Conservation (phyloP, 805 yeast genomes). For the Maudiozyma saulgeensis region DNA sequence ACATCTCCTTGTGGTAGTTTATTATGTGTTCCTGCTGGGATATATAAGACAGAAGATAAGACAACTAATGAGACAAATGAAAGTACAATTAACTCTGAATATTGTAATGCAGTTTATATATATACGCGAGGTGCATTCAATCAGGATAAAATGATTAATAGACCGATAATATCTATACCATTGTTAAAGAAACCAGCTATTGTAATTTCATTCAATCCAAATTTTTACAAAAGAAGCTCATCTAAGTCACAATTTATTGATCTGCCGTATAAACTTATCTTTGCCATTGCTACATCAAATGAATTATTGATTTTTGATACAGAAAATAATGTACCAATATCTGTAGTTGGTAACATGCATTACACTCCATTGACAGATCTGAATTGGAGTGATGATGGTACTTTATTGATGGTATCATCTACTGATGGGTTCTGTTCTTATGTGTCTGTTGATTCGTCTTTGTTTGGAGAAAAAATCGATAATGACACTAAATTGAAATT, state of each 20-base stretch:
- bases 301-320: slow-evolving; percentile 78
- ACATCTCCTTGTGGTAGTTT: slow-evolving; percentile 88
- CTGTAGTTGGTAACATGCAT: slow-evolving; percentile 69
- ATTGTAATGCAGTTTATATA: slow-evolving; percentile 65
- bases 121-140: slow-evolving; percentile 59
- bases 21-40: slow-evolving; percentile 70
- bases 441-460: slow-evolving; percentile 41
- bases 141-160: slow-evolving; percentile 31
- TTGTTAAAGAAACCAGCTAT: slow-evolving; percentile 77
- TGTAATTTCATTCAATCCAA: slow-evolving; percentile 71
- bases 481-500: slow-evolving; percentile 3
- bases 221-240: slow-evolving; percentile 33
- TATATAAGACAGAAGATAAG: slow-evolving; percentile 31
- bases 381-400: slow-evolving; percentile 76
- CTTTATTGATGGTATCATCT: slow-evolving; percentile 59
- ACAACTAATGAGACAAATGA: slow-evolving; percentile 10
- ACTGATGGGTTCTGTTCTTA: slow-evolving; percentile 89
- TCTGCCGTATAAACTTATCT: slow-evolving; percentile 71
- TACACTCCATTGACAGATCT: slow-evolving; percentile 84
- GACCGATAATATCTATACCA: slow-evolving; percentile 74
- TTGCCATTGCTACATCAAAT: slow-evolving; percentile 90
- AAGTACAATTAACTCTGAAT: slow-evolving; percentile 16
- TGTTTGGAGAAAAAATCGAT: slow-evolving; percentile 44
- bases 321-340: slow-evolving; percentile 55
- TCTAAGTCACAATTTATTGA: slow-evolving; percentile 32